Base-by-base conservation (phyloP, 2,329 filamentous ascomycete genomes). In the Penicillium sp. region DNA sequence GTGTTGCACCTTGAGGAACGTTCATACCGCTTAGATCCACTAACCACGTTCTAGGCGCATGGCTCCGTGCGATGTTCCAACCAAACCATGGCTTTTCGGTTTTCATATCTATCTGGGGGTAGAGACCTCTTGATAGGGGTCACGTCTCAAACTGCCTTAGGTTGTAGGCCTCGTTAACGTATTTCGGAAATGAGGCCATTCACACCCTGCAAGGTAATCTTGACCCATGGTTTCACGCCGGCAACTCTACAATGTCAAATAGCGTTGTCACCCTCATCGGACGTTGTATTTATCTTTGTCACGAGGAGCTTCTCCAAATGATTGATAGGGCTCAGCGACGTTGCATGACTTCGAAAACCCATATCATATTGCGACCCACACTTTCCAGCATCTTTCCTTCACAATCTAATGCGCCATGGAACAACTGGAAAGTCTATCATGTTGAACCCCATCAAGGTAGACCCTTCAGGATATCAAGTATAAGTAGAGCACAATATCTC, bases 41-140 rank as follows among this genome's bases (percentile, higher is more conserved):
- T 49, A 49, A 49, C 31, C 31, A 49, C 46, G 27, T 49, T 49
- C 46, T 49, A 10, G 46, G 46, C 31, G 31, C 27, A 27, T 49
- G 46, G 31, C 46, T 49, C 46, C 46, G 46, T 49, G 46, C 46
- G 27, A 49, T 19, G 46, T 49, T 49, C 27, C 46, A 49, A 49
- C n/a, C 10, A 35, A 19, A 18, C n/a, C 5, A 31, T 35, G 46
- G 46, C 6, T 49, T 24, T 16, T 49, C 7, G 10, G n/a, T 19
- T 11, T 10, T n/a, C 5, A 19, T 13, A 2, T 2, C n/a, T 19
- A 35, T 49, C 46, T 14, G 11, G 46, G 46, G 4, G 16, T 19
- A 33, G 13, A 35, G 13, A 19, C 7, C 27, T 35, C 14, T 31
- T 14, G n/a, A 35, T 27, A 35, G 46, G 46, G 46, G 27, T 16